Evolutionary conservation across 352 stramenopile species (phyloP), one percentile per base, ranked within the genome.

Genomic region (Pythium dissimile): DNA sequence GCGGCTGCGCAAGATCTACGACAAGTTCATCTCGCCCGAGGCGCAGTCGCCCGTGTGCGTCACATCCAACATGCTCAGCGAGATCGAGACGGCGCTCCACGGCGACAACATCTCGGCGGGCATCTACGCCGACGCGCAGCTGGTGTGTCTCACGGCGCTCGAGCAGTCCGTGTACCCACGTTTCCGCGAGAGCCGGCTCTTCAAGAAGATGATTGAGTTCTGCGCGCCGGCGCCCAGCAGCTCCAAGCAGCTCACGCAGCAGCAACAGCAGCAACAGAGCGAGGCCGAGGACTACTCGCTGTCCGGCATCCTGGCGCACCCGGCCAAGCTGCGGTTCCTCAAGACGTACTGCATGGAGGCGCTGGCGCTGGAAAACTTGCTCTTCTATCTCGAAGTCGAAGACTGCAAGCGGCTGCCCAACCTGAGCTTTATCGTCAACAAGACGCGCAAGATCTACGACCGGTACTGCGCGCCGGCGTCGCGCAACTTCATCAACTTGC

Each of bases 291-390:
- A 86, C 43, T 89, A 73, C 43, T 81, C 80, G 34, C 73, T 93
- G 1, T 20, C 74, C 21, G 80, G 65, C 0, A 78, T 91, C 23
- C 54, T 93, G n/a, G 64, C 63, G 2, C 79, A 93, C 46, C 77
- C 82, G n/a, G 73, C 79, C 26, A 93, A 91, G 55, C 51, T 91
- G 16, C 79, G 80, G 0, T 93, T 91, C 42, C 77, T 93, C 60
- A 93, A 93, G 56, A 88, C 77, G n/a, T 93, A 88, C 53, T 93
- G 84, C 54, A 89, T 93, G 69, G 80, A 93, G 45, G 83, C 82
- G 18, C 52, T 93, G 4, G 74, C 78, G n/a, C 54, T 91, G 21
- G 84, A 93, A 58, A 93, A 93, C 38, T 46, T 93, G 43, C 77
- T 93, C 35, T 93, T 93, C 56, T 90, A 90, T 59, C 55, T 93